A percentile compares a stretch with the other conserved stretches of the same genome.
Conservation (phyloP, 2,329 filamentous ascomycete genomes). For the Tolypocladium paradoxum region DNA sequence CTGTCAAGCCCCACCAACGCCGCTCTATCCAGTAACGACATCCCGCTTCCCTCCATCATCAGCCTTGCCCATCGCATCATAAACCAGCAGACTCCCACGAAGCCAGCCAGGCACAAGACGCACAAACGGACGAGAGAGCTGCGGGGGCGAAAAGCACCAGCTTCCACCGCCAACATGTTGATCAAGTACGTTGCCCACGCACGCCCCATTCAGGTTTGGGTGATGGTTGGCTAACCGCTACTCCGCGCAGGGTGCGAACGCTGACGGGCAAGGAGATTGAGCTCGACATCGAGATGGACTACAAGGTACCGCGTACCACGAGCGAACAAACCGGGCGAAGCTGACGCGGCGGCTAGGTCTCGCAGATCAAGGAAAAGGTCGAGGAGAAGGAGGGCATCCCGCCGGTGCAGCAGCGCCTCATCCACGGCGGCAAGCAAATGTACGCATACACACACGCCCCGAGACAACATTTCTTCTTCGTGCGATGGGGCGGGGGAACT, state of each 20-base stretch:
- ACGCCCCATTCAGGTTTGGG: not conserved
- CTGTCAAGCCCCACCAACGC: not conserved
- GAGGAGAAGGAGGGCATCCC: slow-evolving; percentile 99
- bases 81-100: not conserved
- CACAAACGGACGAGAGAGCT: not conserved
- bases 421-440: slow-evolving; percentile 98
- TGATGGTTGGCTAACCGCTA: not conserved
- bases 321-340: not conserved
- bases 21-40: not conserved
- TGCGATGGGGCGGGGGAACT: not conserved
- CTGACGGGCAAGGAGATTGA: slow-evolving; percentile 98
- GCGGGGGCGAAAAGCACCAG: not conserved
- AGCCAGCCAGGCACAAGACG: not conserved
- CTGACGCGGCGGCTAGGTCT: slow-evolving; percentile 47
- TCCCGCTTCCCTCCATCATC: not conserved
- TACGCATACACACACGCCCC: slow-evolving; percentile 29
- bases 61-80: not conserved
- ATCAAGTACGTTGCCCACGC: slow-evolving; percentile 35
- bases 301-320: slow-evolving; percentile 54
- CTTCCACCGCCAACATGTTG: slow-evolving; percentile 20
- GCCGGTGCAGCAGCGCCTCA: slow-evolving; percentile 89
- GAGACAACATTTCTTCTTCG: not conserved
- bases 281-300: slow-evolving; percentile 88
- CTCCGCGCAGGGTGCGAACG: slow-evolving; percentile 68
- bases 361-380: slow-evolving; percentile 95